These are phyloP conservation scores for Chenopodium formosanum DNA, from an alignment of 148 eudicot genomes.

Conservation along the genomic window DNA sequence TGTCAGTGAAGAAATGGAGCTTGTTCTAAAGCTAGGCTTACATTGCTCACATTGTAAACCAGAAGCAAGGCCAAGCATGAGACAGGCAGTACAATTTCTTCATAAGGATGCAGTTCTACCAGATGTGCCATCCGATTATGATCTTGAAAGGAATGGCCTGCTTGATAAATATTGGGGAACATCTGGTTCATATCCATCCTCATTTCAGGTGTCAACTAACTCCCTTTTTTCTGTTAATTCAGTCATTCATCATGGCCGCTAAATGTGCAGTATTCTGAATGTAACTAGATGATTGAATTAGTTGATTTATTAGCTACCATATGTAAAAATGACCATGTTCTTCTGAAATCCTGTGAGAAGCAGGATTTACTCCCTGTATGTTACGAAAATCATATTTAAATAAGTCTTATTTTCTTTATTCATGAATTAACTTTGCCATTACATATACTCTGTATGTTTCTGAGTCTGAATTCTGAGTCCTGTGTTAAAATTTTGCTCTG, in stretches of 20 bases:
- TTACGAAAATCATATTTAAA: not conserved
- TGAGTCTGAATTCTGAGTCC: not conserved
- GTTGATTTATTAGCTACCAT: not conserved
- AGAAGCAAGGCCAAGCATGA: conserved; percentile 40
- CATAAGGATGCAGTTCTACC: conserved; percentile 17
- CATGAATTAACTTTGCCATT: not conserved
- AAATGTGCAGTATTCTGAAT: conserved; percentile 8
- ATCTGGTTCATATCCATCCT: conserved; percentile 29
- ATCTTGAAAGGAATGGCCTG: conserved; percentile 23
- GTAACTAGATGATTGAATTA: not conserved
- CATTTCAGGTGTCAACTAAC: conserved; percentile 21
- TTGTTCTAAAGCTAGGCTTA: conserved; percentile 38
- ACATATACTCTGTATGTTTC: not conserved
- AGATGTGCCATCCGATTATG: conserved; percentile 29
- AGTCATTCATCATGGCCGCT: conserved; percentile 16
- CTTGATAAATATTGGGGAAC: conserved; percentile 22
- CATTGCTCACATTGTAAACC: conserved; percentile 36
- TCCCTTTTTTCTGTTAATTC: conserved; percentile 21
- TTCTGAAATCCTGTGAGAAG: not conserved
- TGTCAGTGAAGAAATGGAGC: conserved; percentile 29
- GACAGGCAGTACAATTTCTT: conserved; percentile 39
- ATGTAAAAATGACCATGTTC: not conserved
- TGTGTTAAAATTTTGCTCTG: not conserved
- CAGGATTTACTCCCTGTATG: not conserved
- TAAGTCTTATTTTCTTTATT: not conserved